A percentile compares a stretch with the other conserved stretches of the same genome.
Conservation (phyloP, 2,329 filamentous ascomycete genomes). For the Cercospora zeina region DNA sequence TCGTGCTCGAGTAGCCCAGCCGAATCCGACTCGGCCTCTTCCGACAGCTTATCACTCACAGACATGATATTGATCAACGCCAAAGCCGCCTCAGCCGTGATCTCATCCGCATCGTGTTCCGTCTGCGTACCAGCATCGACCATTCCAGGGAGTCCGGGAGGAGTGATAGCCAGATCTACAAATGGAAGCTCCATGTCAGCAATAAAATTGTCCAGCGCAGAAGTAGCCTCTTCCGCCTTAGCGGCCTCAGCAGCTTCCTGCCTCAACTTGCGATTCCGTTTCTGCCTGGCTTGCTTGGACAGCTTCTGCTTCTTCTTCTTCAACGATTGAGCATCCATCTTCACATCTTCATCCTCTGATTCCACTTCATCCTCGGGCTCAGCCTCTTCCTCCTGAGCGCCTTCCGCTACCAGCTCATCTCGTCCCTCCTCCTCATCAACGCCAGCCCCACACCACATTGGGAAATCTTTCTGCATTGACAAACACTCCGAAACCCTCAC, state of each 20-base stretch:
- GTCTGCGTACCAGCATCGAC: not conserved
- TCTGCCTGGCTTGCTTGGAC: conserved; percentile 2
- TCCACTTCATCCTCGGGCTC: not conserved
- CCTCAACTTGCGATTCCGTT: not conserved
- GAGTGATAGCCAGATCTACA: not conserved
- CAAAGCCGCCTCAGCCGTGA: not conserved
- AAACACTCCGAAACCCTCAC: not conserved
- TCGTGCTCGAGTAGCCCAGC: not conserved
- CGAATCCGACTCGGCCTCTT: not conserved
- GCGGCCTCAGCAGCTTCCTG: not conserved
- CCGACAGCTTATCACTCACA: not conserved
- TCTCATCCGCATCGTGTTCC: not conserved
- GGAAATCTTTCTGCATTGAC: not conserved
- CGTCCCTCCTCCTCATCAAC: not conserved
- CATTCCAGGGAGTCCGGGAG: not conserved
- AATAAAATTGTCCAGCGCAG: not conserved
- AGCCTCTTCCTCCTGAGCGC: not conserved
- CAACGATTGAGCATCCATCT: not conserved
- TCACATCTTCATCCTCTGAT: not conserved
- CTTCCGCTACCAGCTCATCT: not conserved
- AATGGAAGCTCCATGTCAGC: not conserved
- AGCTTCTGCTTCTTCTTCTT: not conserved
- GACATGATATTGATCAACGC: not conserved
- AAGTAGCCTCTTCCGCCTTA: not conserved
- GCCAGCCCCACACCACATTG: not conserved